Conservation (phyloP, 345 rosid genomes). For the Zanthoxylum bungeanum region DNA sequence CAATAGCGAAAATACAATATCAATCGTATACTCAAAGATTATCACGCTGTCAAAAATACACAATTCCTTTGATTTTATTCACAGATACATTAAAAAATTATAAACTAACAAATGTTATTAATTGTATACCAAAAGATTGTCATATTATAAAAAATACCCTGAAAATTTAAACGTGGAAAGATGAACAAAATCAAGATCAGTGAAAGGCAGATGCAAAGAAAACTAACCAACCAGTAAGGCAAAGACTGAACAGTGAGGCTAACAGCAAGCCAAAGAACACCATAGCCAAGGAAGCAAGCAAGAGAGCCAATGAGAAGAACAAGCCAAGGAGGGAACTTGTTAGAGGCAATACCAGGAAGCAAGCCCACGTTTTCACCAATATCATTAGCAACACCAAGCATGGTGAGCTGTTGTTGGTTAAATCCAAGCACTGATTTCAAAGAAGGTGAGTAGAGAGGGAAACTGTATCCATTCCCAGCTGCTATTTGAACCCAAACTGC, state of each 20-base stretch:
- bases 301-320: constrained; percentile 52
- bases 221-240: constrained; percentile 75
- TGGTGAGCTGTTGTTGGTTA: constrained; percentile 63
- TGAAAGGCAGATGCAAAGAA: not conserved
- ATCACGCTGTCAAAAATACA: no score
- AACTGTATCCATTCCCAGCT: constrained; percentile 58
- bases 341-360: constrained; percentile 61
- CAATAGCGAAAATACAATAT: no score
- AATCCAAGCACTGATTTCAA: constrained; percentile 66
- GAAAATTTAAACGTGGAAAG: no score
- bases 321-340: constrained; percentile 67
- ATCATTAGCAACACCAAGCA: constrained; percentile 75
- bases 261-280: constrained; percentile 63
- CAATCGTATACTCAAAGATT: no score
- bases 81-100: no score
- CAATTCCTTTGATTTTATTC: no score
- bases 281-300: constrained; percentile 60
- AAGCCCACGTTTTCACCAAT: constrained; percentile 66
- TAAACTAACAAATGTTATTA: no score
- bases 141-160: no score
- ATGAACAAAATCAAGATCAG: no score
- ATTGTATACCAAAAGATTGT: no score
- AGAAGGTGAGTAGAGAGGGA: constrained; percentile 71
- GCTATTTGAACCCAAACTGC: constrained; percentile 72
- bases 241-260: constrained; percentile 35